Base-by-base conservation (phyloP, 805 yeast species). In the Kuraishia cidri region DNA sequence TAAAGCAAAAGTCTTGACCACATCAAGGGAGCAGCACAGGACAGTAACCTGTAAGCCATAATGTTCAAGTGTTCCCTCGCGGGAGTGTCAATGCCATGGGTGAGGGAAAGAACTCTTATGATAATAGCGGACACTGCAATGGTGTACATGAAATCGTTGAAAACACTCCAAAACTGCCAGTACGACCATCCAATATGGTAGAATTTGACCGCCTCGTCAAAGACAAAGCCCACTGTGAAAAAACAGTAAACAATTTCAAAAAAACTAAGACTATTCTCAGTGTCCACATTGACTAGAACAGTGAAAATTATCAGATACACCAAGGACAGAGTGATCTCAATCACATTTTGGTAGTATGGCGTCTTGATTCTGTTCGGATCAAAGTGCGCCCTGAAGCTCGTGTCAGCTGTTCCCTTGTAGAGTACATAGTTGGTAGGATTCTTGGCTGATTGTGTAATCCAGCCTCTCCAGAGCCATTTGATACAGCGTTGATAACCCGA, bases 381-480 rank as follows among this genome's bases (percentile, higher is more conserved):
- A 44, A 83, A 84, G 54, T 86, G 96, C 3, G 69, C 54, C 33
- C 56, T 41, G 37, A 82, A 60, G 10, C 65, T 59, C 4, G 75
- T 59, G 16, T 76, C 72, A 1, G 75, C 64, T 10, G 77, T 69
- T 1, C 75, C 75, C 39, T 66, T 69, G 52, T 79, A 84, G 35
- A 78, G 47, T 17, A 73, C 77, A 45, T 80, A 86, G 11, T 76
- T 74, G 16, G 71, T 66, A 5, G 92, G 84, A 48, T 84, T 85
- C 10, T 52, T 54, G 9, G 76, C 72, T 15, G 80, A 71, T 55
- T 85, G 95, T 32, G 82, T 67, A 40, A 86, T 82, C 94, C 95
- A 84, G 19, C 96, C 96, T 36, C 88, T 63, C 96, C 96, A 86
- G 31, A 86, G 55, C 94, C 95, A 86, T 43, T 79, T 75, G 46